Evolutionary conservation across 2,329 filamentous ascomycete genomes (phyloP).

Genomic region (Fusarium falciforme): DNA sequence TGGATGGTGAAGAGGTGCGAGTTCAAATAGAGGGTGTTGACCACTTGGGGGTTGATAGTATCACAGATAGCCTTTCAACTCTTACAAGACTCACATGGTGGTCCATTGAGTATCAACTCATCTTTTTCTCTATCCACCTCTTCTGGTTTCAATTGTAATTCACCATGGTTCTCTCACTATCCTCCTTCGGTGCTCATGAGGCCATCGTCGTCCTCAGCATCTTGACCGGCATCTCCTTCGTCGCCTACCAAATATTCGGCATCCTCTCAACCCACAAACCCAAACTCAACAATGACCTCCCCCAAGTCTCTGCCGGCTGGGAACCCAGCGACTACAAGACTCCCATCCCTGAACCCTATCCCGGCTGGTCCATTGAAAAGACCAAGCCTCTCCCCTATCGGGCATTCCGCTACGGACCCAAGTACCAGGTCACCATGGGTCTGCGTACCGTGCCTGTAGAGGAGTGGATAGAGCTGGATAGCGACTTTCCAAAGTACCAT

Average conservation of each 20-base stretch:
- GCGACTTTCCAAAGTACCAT: conserved; percentile 79
- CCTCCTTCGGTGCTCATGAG: conserved; percentile 17
- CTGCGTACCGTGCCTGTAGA: conserved; percentile 76
- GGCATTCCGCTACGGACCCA: conserved; percentile 81
- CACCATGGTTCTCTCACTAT: conserved; percentile 7
- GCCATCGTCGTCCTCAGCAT: conserved; percentile 24
- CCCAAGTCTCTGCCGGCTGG: conserved; percentile 19
- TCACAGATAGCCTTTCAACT: background rate
- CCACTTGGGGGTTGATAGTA: background rate
- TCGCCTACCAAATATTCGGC: conserved; percentile 24
- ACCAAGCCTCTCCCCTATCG: conserved; percentile 82
- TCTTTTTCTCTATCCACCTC: background rate
- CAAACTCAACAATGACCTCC: conserved; percentile 17
- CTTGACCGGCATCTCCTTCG: conserved; percentile 8
- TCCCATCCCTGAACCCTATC: conserved; percentile 71
- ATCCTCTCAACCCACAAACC: conserved; percentile 13
- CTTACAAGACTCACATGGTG: conserved; percentile 11
- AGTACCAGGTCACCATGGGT: conserved; percentile 82
- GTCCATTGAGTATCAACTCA: background rate
- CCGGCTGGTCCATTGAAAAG: conserved; percentile 73
- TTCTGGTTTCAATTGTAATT: background rate
- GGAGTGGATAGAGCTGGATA: conserved; percentile 89
- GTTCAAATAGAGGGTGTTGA: conserved; percentile 13
- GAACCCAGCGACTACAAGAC: conserved; percentile 61
- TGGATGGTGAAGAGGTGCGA: background rate